Percentiles rank a stretch among this genome's conserved stretches.
Evolutionary conservation across 805 yeast species (phyloP).

Genomic region (Yamadazyma nakazawae): DNA sequence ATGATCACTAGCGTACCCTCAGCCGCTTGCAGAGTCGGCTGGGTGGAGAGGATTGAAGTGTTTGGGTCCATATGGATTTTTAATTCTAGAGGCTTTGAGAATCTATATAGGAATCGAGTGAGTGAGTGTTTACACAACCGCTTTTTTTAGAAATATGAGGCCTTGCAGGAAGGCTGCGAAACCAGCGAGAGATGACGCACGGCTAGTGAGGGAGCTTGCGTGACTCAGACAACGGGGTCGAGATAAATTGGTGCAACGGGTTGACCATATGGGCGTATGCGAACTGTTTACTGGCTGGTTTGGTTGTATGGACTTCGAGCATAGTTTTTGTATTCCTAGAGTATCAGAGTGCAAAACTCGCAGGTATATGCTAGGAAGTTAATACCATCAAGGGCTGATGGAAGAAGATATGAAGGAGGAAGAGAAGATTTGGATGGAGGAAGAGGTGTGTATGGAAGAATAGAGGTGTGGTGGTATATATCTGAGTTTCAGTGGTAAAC

Average conservation of each 20-base stretch:
- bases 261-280: too few species aligned
- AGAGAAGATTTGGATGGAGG: too few species aligned
- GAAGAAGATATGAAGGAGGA: too few species aligned
- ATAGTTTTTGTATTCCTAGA: too few species aligned
- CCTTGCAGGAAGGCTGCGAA: background rate
- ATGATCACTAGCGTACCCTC: constrained; percentile 66
- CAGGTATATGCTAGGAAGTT: too few species aligned
- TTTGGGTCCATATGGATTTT: constrained; percentile 6
- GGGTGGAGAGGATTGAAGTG: constrained; percentile 6
- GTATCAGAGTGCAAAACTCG: too few species aligned
- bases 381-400: too few species aligned
- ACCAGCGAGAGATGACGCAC: background rate
- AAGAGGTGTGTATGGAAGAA: too few species aligned
- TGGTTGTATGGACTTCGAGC: too few species aligned
- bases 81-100: background rate
- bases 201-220: background rate
- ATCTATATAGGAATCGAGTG: background rate
- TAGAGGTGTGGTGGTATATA: too few species aligned
- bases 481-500: too few species aligned
- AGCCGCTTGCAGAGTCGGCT: constrained; percentile 29
- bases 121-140: constrained; percentile 4
- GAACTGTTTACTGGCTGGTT: too few species aligned
- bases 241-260: background rate
- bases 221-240: background rate
- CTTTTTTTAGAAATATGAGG: constrained; percentile 7